Evolutionary conservation across 192 early-diverging fungal genomes (phyloP).

Genomic region (Backusella circina): DNA sequence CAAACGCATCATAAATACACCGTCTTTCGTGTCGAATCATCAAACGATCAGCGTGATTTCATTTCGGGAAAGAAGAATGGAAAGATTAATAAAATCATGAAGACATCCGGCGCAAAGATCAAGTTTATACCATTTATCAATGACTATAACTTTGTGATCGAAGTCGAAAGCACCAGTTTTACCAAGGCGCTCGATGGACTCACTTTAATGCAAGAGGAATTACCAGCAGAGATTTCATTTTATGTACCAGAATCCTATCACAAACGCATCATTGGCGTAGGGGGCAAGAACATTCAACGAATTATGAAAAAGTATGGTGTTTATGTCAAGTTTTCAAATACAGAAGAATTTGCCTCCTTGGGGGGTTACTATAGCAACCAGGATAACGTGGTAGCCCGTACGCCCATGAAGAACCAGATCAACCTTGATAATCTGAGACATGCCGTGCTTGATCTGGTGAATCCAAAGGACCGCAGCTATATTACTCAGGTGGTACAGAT

Average conservation of each 20-base stretch:
- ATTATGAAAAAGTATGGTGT: conserved; percentile 91
- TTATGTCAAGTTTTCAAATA: conserved; percentile 84
- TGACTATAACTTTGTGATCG: conserved; percentile 81
- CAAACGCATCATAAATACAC: conserved; percentile 45
- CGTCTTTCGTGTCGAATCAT: conserved; percentile 72
- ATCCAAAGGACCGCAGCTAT: conserved; percentile 49
- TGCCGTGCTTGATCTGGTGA: conserved; percentile 54
- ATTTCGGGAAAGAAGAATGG: conserved; percentile 89
- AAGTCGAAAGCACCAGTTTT: conserved; percentile 55
- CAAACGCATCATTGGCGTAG: conserved; percentile 86
- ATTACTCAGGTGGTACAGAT: conserved; percentile 45
- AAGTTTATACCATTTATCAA: conserved; percentile 59
- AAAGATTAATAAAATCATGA: conserved; percentile 85
- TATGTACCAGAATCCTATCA: conserved; percentile 79
- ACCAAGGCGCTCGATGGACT: conserved; percentile 63
- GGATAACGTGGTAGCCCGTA: conserved; percentile 83
- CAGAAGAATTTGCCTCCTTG: conserved; percentile 70
- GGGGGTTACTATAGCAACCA: conserved; percentile 81
- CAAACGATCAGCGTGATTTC: conserved; percentile 79
- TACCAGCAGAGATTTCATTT: conserved; percentile 86
- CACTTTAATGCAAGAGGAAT: conserved; percentile 67
- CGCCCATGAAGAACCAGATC: conserved; percentile 74
- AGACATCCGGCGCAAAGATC: conserved; percentile 65
- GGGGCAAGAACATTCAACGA: conserved; percentile 84
- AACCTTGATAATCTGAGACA: conserved; percentile 66